phyloP scores from a whole-genome alignment of 441 rosid species.

The Syzygium malaccense region DNA sequence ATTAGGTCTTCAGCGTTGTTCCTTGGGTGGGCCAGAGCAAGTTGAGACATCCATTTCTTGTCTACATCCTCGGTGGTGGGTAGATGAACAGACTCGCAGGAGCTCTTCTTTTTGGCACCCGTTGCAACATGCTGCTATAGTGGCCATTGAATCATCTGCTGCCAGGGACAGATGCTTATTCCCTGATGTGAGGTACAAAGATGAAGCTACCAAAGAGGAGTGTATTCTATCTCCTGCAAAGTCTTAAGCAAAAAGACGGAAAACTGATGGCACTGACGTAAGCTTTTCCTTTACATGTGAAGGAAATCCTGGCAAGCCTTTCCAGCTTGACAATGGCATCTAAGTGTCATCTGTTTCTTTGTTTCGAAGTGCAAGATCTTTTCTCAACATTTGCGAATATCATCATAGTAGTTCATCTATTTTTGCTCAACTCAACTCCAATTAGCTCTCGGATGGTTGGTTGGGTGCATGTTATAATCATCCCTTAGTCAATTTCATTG shows the following conservation, averaged over 20 bases:
- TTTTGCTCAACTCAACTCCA: neutral
- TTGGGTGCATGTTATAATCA: neutral
- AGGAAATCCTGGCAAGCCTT: neutral
- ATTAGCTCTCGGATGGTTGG: neutral
- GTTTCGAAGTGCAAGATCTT: neutral
- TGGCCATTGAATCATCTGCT: constrained; percentile 78
- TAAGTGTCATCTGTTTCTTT: neutral
- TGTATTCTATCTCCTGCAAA: constrained; percentile 8
- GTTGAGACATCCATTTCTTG: constrained; percentile 35
- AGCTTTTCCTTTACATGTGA: constrained; percentile 7
- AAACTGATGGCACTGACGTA: constrained; percentile 22
- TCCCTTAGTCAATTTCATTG: neutral
- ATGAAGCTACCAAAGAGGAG: constrained; percentile 19
- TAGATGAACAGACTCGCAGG: constrained; percentile 17
- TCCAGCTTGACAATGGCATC: neutral
- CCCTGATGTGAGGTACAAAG: constrained; percentile 23
- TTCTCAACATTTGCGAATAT: neutral
- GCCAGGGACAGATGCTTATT: constrained; percentile 60
- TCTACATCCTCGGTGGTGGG: constrained; percentile 65
- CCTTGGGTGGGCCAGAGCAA: constrained; percentile 10
- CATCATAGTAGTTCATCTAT: neutral
- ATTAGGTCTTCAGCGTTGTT: constrained; percentile 14
- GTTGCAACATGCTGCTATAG: constrained; percentile 64
- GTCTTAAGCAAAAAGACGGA: constrained; percentile 52
- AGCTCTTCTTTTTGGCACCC: constrained; percentile 49